A percentile compares a stretch with the other conserved stretches of the same genome.
phyloP scores from a whole-genome alignment of 768 basidiomycete genomes.

The Leccinum pellstonianum region DNA sequence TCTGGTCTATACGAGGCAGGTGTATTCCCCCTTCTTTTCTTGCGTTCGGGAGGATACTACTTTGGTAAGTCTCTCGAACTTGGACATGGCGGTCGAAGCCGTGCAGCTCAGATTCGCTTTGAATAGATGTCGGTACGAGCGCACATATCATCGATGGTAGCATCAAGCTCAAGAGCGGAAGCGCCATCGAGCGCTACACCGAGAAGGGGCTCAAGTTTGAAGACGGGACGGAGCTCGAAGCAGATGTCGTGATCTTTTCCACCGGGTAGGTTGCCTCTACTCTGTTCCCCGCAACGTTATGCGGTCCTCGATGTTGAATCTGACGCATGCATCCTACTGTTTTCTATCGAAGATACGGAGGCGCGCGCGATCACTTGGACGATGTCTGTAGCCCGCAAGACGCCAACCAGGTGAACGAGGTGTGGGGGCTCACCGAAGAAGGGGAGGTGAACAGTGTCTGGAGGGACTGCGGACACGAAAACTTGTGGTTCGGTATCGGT shows the following conservation, averaged over 20 bases:
- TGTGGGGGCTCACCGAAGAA: conserved; percentile 66
- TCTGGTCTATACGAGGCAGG: conserved; percentile 37
- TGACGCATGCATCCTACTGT: neutral
- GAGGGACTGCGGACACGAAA: conserved; percentile 36
- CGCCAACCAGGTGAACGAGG: conserved; percentile 42
- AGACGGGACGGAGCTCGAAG: conserved; percentile 32
- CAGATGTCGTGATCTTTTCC: conserved; percentile 34
- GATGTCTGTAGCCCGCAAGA: conserved; percentile 47
- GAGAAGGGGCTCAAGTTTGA: conserved; percentile 30
- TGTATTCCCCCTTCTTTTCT: conserved; percentile 26
- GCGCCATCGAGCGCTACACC: conserved; percentile 32
- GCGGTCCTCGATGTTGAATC: neutral
- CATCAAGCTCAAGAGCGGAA: conserved; percentile 52
- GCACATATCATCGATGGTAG: conserved; percentile 45
- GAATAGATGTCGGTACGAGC: conserved; percentile 39
- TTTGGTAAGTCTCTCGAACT: conserved; percentile 27
- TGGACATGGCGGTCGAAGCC: no score
- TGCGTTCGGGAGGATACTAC: conserved; percentile 41
- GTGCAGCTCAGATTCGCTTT: neutral
- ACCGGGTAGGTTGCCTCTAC: conserved; percentile 23
- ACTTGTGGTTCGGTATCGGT: conserved; percentile 34
- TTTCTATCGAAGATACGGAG: conserved; percentile 42
- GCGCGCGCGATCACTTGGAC: conserved; percentile 40
- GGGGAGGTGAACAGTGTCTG: conserved; percentile 51
- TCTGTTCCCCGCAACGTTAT: neutral